phyloP scores from a whole-genome alignment of 345 rosid genomes.

The Eucalyptus microcorys region DNA sequence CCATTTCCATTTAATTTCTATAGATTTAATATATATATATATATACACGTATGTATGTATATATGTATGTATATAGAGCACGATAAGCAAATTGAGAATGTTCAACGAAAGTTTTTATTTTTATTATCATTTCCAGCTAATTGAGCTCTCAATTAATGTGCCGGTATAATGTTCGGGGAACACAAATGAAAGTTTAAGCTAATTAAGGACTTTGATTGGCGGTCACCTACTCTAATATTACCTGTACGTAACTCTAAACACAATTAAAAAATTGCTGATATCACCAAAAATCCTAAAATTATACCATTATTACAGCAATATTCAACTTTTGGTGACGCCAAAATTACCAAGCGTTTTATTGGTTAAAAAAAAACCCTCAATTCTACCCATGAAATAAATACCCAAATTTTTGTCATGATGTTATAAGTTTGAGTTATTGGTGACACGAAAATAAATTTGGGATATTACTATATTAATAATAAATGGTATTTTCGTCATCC shows the following conservation, averaged over 20 bases:
- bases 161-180: no score
- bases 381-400: not conserved
- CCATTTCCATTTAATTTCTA: not conserved
- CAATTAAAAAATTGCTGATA: not conserved
- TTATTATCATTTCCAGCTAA: no score
- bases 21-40: no score
- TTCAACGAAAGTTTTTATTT: no score
- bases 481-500: no score
- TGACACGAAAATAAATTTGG: not conserved
- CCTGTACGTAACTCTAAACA: not conserved
- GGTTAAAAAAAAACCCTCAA: not conserved
- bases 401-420: not conserved
- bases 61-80: no score
- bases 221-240: no score
- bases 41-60: fast-evolving
- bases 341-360: not conserved
- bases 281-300: not conserved
- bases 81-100: not conserved
- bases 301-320: not conserved
- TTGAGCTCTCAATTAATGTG: no score
- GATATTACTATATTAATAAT: no score
- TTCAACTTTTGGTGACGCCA: not conserved
- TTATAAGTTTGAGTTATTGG: no score
- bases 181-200: no score
- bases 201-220: no score